Evolutionary conservation across 2,329 filamentous ascomycete genomes (phyloP).

Genomic region (Stenocarpella maydis): DNA sequence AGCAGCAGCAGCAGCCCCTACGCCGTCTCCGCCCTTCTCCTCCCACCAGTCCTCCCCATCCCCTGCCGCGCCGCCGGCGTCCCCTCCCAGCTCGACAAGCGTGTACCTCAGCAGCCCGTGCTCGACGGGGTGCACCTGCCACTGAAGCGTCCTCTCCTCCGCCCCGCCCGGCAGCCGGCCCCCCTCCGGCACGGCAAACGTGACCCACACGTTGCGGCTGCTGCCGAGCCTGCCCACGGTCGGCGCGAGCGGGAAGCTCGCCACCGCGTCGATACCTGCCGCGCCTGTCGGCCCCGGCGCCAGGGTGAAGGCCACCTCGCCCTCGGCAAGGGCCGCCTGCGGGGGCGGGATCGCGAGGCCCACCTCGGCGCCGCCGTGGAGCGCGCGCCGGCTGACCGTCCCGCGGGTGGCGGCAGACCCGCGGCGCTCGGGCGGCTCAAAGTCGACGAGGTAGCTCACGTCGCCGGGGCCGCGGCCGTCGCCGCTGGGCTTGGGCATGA

Average conservation of each 20-base stretch:
- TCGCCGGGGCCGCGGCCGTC: conserved; percentile 31
- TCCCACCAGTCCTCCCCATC: conserved; percentile 22
- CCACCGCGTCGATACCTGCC: background rate
- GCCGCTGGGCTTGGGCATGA: conserved; percentile 33
- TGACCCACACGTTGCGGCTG: conserved; percentile 35
- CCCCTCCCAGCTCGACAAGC: conserved; percentile 24
- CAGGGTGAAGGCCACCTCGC: conserved; percentile 24
- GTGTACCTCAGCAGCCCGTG: conserved; percentile 34
- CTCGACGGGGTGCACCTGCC: conserved; percentile 35
- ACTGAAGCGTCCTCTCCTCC: conserved; percentile 33
- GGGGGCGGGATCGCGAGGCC: conserved; percentile 28
- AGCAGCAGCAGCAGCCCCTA: too few relatives aligned
- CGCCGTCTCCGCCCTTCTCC: background rate
- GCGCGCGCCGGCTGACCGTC: conserved; percentile 27
- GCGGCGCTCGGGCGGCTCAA: conserved; percentile 29
- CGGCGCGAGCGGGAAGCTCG: conserved; percentile 23
- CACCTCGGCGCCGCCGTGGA: conserved; percentile 29
- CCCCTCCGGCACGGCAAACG: conserved; percentile 34
- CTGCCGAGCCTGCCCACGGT: conserved; percentile 26
- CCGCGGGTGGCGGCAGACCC: conserved; percentile 22
- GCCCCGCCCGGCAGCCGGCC: conserved; percentile 28
- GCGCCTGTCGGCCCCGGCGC: conserved; percentile 25
- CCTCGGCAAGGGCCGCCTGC: background rate
- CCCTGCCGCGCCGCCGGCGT: too few relatives aligned
- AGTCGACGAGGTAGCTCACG: conserved; percentile 33